Evolutionary conservation across 23 red algal genomes (phyloP).

Genomic region (Gracilaria vermiculophylla): DNA sequence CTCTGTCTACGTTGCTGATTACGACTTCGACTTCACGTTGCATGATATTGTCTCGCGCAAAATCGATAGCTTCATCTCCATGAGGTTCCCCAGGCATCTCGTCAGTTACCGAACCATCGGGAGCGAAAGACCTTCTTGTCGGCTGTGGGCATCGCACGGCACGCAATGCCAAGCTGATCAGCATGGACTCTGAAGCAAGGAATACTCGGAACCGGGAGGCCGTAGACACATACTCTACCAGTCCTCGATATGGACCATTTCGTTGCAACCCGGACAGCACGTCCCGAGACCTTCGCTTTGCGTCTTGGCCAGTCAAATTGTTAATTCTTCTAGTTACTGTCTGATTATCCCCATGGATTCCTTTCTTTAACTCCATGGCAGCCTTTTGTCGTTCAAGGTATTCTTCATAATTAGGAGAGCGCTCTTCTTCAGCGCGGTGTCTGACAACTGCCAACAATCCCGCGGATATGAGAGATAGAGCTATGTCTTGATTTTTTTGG

Average conservation of each 20-base stretch:
- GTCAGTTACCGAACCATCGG: slow-evolving; percentile 39
- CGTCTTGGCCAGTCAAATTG: slow-evolving; percentile 73
- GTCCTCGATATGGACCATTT: slow-evolving; percentile 55
- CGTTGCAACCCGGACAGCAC: slow-evolving; percentile 71
- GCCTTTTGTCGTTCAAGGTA: slow-evolving; percentile 75
- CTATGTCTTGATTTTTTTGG: slow-evolving; percentile 70
- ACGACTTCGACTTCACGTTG: slow-evolving; percentile 84
- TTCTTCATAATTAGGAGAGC: slow-evolving; percentile 75
- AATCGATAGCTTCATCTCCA: slow-evolving; percentile 77
- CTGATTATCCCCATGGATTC: slow-evolving; percentile 56
- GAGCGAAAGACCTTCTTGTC: slow-evolving; percentile 29
- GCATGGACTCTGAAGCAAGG: slow-evolving; percentile 67
- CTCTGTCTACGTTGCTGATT: slow-evolving; percentile 66
- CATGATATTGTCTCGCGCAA: slow-evolving; percentile 69
- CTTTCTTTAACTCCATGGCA: slow-evolving; percentile 66
- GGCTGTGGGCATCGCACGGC: slow-evolving; percentile 74
- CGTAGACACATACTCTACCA: slow-evolving; percentile 77
- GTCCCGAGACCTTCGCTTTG: slow-evolving; percentile 72
- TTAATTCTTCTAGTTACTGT: slow-evolving; percentile 50
- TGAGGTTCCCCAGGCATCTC: slow-evolving; percentile 57
- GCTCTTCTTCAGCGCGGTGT: slow-evolving; percentile 78
- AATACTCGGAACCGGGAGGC: slow-evolving; percentile 68
- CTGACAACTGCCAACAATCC: slow-evolving; percentile 70
- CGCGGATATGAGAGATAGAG: slow-evolving; percentile 61
- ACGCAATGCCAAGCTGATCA: slow-evolving; percentile 69